Evolutionary conservation across 164 flowering plant genomes (phyloP).

Genomic region (Amborella trichopoda): DNA sequence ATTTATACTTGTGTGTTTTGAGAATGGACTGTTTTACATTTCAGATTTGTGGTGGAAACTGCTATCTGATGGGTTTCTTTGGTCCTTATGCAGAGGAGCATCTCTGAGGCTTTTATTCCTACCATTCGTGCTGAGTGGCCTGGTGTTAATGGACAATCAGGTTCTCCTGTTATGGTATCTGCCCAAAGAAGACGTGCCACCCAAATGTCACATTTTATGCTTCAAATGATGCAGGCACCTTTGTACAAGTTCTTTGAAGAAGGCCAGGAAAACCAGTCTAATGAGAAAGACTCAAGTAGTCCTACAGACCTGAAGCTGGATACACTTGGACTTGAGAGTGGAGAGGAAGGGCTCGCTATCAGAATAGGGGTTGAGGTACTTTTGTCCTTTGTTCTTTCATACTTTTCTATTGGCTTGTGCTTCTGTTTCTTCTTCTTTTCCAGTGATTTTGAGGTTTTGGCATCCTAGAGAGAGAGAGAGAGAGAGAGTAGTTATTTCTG

Average conservation of each 20-base stretch:
- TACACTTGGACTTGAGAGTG: constrained; percentile 35
- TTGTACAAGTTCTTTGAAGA: constrained; percentile 30
- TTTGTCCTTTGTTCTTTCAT: too few relatives aligned
- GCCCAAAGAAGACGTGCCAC: constrained; percentile 72
- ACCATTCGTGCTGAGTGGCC: constrained; percentile 93
- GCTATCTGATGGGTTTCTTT: too few relatives aligned
- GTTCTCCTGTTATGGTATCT: constrained; percentile 46
- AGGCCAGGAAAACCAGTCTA: constrained; percentile 18
- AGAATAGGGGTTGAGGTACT: constrained; percentile 78
- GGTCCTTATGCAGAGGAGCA: too few relatives aligned
- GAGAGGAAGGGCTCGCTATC: constrained; percentile 90
- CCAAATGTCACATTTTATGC: constrained; percentile 90
- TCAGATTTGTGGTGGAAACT: too few relatives aligned
- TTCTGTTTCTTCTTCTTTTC: too few relatives aligned
- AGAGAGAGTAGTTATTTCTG: too few relatives aligned
- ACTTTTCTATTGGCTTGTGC: too few relatives aligned
- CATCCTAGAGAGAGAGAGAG: too few relatives aligned
- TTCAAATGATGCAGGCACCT: constrained; percentile 93
- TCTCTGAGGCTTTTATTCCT: constrained; percentile 76
- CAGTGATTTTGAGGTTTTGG: too few relatives aligned
- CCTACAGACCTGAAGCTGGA: constrained; percentile 9
- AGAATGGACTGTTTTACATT: too few relatives aligned
- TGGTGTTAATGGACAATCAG: constrained; percentile 55
- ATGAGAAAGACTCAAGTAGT: constrained; percentile 16
- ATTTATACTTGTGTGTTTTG: too few relatives aligned